Conservation (phyloP, 169 alveolate genomes). For the Perkinsus olseni region DNA sequence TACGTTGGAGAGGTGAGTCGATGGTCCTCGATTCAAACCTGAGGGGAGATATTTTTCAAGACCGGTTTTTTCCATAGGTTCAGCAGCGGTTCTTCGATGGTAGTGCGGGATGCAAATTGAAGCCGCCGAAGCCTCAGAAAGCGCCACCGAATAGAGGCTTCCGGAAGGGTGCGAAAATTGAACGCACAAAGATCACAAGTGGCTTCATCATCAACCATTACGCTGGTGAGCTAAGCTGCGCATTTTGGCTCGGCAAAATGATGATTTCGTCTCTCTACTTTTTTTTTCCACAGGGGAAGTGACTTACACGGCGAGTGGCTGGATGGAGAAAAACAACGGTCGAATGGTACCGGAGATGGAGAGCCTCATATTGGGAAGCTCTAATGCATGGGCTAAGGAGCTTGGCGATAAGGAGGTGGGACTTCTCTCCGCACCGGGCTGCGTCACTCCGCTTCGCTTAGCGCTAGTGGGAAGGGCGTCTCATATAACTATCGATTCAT, state of each 20-base stretch:
- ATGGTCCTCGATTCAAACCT: not conserved
- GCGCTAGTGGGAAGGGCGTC: too few relatives aligned
- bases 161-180: not conserved
- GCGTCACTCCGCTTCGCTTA: too few relatives aligned
- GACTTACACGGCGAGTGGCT: not conserved
- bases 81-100: not conserved
- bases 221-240: not conserved
- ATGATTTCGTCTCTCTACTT: too few relatives aligned
- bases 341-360: not conserved
- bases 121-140: not conserved
- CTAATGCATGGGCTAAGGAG: not conserved
- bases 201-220: constrained; percentile 7
- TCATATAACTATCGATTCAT: too few relatives aligned
- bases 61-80: too few relatives aligned
- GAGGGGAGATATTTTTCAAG: not conserved
- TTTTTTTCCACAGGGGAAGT: constrained; percentile 15
- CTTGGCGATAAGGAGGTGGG: not conserved
- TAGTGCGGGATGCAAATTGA: not conserved
- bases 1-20: not conserved
- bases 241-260: too few relatives aligned
- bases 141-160: not conserved
- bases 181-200: not conserved
- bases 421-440: too few relatives aligned
- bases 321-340: constrained; percentile 13
- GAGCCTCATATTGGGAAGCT: not conserved